phyloP scores from a whole-genome alignment of 2,329 filamentous ascomycete genomes.

The Pseudophaeomoniella oleicola region DNA sequence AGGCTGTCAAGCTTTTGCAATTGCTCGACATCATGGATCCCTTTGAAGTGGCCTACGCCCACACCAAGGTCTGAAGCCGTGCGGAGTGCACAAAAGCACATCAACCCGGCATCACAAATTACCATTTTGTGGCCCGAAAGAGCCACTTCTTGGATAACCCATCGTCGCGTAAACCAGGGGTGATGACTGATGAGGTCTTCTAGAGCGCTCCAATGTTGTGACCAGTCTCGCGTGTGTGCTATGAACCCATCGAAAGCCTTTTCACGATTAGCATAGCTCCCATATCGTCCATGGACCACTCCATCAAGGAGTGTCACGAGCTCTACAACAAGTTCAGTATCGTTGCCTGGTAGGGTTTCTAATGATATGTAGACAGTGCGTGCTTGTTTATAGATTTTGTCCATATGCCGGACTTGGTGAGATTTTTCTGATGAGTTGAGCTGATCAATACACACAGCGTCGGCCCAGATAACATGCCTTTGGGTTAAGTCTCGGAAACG shows the following conservation, averaged over 20 bases:
- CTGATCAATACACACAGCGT: slow-evolving; percentile 1
- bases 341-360: neutral
- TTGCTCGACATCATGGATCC: too few species aligned
- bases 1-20: neutral
- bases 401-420: slow-evolving; percentile 2
- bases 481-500: too few species aligned
- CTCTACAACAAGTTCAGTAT: slow-evolving; percentile 5
- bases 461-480: slow-evolving; percentile 1
- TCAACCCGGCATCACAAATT: slow-evolving; percentile 7
- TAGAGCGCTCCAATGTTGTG: too few species aligned
- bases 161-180: slow-evolving; percentile 8
- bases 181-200: slow-evolving; percentile 4
- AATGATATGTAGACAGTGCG: neutral
- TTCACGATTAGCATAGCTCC: too few species aligned
- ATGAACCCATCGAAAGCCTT: neutral
- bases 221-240: too few species aligned
- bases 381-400: neutral
- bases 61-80: slow-evolving; percentile 10
- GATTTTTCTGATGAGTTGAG: neutral
- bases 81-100: too few species aligned
- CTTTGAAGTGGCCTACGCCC: too few species aligned
- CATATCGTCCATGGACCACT: too few species aligned
- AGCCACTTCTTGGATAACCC: slow-evolving; percentile 10
- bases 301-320: neutral
- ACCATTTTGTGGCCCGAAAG: slow-evolving; percentile 9